phyloP scores from a whole-genome alignment of 441 rosid genomes.

The Hura crepitans region DNA sequence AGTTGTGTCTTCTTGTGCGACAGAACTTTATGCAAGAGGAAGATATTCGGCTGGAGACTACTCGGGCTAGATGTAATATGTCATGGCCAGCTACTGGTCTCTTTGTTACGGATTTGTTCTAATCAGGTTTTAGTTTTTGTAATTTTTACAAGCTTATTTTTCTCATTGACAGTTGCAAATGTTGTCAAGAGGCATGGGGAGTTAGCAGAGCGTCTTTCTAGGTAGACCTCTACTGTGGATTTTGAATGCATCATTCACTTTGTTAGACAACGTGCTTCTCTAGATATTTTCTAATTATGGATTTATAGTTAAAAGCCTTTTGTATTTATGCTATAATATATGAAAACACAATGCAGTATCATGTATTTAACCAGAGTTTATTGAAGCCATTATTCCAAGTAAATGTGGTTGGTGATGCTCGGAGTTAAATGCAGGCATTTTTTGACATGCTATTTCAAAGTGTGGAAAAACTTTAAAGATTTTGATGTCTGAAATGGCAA shows the following conservation, averaged over 20 bases:
- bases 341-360: no score
- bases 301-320: background rate
- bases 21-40: slow-evolving; percentile 68
- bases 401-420: background rate
- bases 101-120: background rate
- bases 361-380: background rate
- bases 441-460: background rate
- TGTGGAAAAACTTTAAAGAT: background rate
- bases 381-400: background rate
- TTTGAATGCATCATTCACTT: background rate
- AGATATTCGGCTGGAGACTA: slow-evolving; percentile 63
- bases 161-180: slow-evolving; percentile 52
- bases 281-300: background rate
- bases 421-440: background rate
- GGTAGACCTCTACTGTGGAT: slow-evolving; percentile 34
- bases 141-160: slow-evolving; percentile 13
- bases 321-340: background rate
- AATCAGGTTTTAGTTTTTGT: background rate
- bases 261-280: background rate
- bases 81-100: slow-evolving; percentile 11
- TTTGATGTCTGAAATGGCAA: background rate
- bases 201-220: slow-evolving; percentile 68
- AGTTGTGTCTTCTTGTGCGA: slow-evolving; percentile 15
- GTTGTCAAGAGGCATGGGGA: slow-evolving; percentile 81
- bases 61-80: slow-evolving; percentile 71